Evolutionary conservation across 345 rosid genomes (phyloP).

Genomic region (Conringia planisiliqua): DNA sequence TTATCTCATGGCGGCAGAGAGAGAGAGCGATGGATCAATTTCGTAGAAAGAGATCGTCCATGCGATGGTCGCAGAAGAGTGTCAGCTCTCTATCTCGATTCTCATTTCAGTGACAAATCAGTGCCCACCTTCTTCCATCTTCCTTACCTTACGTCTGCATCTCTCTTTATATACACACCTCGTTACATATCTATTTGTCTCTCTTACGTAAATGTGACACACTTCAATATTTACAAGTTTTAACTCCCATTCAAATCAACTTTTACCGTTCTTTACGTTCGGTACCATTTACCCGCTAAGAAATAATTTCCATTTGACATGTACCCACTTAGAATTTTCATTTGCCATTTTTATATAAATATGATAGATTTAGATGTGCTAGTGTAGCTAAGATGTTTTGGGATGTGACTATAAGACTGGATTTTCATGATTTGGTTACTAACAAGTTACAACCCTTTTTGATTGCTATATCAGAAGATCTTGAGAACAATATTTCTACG

Average conservation of each 20-base stretch:
- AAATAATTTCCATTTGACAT: background rate
- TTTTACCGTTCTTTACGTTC: background rate
- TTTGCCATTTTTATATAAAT: background rate
- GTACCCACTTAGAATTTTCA: background rate
- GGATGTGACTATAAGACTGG: too few relatives aligned
- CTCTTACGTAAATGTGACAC: background rate
- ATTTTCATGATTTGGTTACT: too few relatives aligned
- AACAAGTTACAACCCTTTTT: too few relatives aligned
- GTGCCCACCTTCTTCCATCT: constrained; percentile 16
- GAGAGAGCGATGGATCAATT: constrained; percentile 36
- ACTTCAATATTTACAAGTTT: background rate
- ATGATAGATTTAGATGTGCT: background rate
- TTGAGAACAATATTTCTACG: too few relatives aligned
- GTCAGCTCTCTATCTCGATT: constrained; percentile 41
- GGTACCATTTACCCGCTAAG: background rate
- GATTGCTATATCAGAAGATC: too few relatives aligned
- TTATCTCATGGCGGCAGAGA: constrained; percentile 43
- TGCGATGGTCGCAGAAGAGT: constrained; percentile 25
- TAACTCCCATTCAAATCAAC: background rate
- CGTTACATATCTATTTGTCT: constrained; percentile 16
- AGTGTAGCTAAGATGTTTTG: too few relatives aligned
- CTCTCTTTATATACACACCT: constrained; percentile 10
- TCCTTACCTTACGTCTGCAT: constrained; percentile 27
- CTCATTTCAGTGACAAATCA: constrained; percentile 29
- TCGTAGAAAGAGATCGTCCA: constrained; percentile 38